phyloP scores from a whole-genome alignment of 2,329 filamentous ascomycete species.

The Tolypocladium endophyticum region DNA sequence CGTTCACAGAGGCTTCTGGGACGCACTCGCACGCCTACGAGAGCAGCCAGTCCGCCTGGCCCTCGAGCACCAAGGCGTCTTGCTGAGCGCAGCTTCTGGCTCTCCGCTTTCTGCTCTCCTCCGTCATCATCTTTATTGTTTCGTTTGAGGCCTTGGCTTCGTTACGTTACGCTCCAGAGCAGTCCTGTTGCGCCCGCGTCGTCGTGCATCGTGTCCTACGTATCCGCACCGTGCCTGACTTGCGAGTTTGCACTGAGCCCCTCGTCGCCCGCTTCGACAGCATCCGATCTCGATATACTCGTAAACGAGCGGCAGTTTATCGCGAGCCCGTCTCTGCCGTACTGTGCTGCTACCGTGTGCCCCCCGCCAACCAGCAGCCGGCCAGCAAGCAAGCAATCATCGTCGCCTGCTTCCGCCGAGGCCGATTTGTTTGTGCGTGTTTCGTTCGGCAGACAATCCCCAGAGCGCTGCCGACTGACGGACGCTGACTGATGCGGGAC shows the following conservation, averaged over 20 bases:
- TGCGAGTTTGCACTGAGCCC: not conserved
- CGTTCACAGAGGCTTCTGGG: not conserved
- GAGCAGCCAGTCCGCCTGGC: not conserved
- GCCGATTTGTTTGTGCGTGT: conserved; percentile 1
- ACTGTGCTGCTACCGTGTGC: not conserved
- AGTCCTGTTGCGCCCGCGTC: not conserved
- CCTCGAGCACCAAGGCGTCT: not conserved
- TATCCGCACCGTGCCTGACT: not conserved
- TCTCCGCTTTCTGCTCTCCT: not conserved
- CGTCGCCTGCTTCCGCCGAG: not conserved
- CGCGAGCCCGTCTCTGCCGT: not conserved
- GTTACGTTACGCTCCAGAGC: not conserved
- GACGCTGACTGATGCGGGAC: not conserved
- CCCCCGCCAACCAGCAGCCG: not conserved
- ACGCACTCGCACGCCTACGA: not conserved
- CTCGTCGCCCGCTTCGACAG: not conserved
- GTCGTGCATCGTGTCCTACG: not conserved
- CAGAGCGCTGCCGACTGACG: not conserved
- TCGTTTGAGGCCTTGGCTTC: not conserved
- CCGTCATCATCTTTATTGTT: not conserved
- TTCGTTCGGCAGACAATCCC: not conserved
- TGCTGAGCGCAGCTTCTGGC: not conserved
- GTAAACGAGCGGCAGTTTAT: not conserved
- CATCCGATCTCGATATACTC: conserved; percentile 2
- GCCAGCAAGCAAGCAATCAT: not conserved